phyloP scores from a whole-genome alignment of 441 rosid species.

The Manihot esculenta region DNA sequence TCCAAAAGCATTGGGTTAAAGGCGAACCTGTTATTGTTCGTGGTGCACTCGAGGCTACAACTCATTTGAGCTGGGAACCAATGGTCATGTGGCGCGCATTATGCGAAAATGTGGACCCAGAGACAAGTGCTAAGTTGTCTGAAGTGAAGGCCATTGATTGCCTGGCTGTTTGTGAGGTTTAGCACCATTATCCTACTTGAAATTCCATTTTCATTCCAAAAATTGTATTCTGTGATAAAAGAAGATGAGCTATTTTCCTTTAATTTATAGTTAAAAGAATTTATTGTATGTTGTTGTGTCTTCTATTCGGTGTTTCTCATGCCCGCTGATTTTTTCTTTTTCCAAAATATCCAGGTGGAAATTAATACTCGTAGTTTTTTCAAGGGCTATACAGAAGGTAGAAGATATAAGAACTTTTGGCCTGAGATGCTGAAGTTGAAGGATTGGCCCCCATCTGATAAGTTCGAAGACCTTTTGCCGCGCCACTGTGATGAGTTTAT shows the following conservation, averaged over 20 bases:
- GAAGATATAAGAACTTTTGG: slow-evolving; percentile 75
- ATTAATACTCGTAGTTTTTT: slow-evolving; percentile 68
- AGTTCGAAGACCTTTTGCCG: slow-evolving; percentile 81
- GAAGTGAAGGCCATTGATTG: slow-evolving; percentile 84
- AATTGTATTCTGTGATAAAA: slow-evolving; percentile 8
- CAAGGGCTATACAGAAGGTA: slow-evolving; percentile 74
- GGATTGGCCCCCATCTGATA: slow-evolving; percentile 97
- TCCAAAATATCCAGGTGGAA: slow-evolving; percentile 51
- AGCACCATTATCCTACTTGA: slow-evolving; percentile 13
- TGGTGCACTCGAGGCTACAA: slow-evolving; percentile 51
- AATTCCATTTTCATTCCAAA: slow-evolving; percentile 2
- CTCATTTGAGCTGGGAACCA: slow-evolving; percentile 96
- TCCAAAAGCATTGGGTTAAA: slow-evolving; percentile 70
- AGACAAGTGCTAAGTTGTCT: slow-evolving; percentile 53
- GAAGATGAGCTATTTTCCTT: background rate
- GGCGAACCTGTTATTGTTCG: slow-evolving; percentile 85
- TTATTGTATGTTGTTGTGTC: background rate
- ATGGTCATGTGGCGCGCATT: slow-evolving; percentile 95
- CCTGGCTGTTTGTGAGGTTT: slow-evolving; percentile 73
- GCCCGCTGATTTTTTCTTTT: slow-evolving; percentile 20
- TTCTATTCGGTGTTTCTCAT: background rate
- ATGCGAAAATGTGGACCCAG: slow-evolving; percentile 52
- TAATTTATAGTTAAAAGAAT: too few species aligned
- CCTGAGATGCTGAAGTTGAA: slow-evolving; percentile 96
- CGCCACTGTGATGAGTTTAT: slow-evolving; percentile 93